phyloP scores from a whole-genome alignment of 106 monocot species.

The Agapanthus africanus region DNA sequence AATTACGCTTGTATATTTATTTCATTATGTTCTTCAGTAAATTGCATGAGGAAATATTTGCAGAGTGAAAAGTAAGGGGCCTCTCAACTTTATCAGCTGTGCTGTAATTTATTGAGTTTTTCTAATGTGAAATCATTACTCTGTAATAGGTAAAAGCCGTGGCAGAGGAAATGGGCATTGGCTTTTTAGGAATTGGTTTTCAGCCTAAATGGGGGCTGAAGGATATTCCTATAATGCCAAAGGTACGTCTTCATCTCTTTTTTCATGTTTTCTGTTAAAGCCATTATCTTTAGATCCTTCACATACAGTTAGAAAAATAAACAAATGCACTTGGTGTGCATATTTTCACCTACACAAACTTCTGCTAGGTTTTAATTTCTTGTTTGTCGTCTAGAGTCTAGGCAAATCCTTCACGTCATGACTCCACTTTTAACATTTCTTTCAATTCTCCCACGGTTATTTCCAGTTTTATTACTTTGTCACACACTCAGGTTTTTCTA shows the following conservation, averaged over 20 bases:
- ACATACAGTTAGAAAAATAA: background rate
- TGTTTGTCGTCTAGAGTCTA: background rate
- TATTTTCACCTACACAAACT: conserved; percentile 1
- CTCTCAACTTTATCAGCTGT: background rate
- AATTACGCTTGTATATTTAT: background rate
- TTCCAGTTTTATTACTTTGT: background rate
- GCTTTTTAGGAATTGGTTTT: conserved; percentile 96
- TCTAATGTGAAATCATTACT: background rate
- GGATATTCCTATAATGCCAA: conserved; percentile 98
- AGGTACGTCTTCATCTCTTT: conserved; percentile 38
- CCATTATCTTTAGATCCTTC: background rate
- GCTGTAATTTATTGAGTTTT: background rate
- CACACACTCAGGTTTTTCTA: background rate
- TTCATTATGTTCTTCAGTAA: background rate
- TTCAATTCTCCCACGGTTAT: background rate
- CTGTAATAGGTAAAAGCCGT: conserved; percentile 87
- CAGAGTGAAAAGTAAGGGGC: background rate
- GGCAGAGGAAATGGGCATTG: conserved; percentile 94
- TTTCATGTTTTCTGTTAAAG: background rate
- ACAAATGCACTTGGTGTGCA: background rate
- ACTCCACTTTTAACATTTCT: background rate
- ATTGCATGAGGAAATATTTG: background rate
- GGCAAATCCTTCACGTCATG: background rate
- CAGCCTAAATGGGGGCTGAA: conserved; percentile 88
- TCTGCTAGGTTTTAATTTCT: background rate